Evolutionary conservation across 805 yeast genomes (phyloP).

Genomic region (Danielia reshetovae): DNA sequence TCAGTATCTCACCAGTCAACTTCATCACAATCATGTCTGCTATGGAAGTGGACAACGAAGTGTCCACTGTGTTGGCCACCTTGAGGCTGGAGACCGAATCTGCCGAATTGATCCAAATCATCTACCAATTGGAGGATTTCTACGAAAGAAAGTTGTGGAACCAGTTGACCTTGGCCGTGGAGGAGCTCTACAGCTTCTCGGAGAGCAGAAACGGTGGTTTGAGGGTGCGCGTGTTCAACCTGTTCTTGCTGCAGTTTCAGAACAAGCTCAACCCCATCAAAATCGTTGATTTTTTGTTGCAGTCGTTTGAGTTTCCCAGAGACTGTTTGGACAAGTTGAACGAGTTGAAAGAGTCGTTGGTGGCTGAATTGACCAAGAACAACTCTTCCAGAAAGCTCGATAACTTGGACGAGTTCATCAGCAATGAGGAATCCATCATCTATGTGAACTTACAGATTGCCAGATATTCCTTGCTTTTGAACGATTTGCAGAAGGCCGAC

Average conservation of each 20-base stretch:
- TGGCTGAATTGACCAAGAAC: slow-evolving; percentile 22
- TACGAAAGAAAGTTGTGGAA: slow-evolving; percentile 93
- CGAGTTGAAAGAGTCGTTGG: slow-evolving; percentile 28
- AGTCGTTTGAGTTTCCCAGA: slow-evolving; percentile 34
- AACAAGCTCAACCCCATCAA: slow-evolving; percentile 75
- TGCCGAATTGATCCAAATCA: slow-evolving; percentile 54
- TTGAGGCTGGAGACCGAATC: slow-evolving; percentile 62
- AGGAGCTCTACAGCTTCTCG: slow-evolving; percentile 55
- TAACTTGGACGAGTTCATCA: slow-evolving; percentile 29
- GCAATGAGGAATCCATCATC: slow-evolving; percentile 52
- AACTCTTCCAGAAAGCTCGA: slow-evolving; percentile 24
- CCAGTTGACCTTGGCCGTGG: slow-evolving; percentile 73
- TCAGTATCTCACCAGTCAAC: background rate
- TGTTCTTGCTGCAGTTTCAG: slow-evolving; percentile 64
- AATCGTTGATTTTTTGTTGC: slow-evolving; percentile 69
- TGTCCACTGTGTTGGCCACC: slow-evolving; percentile 48
- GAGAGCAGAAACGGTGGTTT: slow-evolving; percentile 42
- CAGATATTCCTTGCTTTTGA: slow-evolving; percentile 56
- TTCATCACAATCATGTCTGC: slow-evolving; percentile 15
- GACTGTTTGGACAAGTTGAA: slow-evolving; percentile 35
- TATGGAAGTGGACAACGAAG: slow-evolving; percentile 40
- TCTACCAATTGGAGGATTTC: slow-evolving; percentile 73
- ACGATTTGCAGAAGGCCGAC: slow-evolving; percentile 54
- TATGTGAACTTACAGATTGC: slow-evolving; percentile 63
- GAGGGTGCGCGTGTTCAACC: slow-evolving; percentile 63